Evolutionary conservation across 2,329 filamentous ascomycete genomes (phyloP).

Genomic region (Trichoderma pleuroti): DNA sequence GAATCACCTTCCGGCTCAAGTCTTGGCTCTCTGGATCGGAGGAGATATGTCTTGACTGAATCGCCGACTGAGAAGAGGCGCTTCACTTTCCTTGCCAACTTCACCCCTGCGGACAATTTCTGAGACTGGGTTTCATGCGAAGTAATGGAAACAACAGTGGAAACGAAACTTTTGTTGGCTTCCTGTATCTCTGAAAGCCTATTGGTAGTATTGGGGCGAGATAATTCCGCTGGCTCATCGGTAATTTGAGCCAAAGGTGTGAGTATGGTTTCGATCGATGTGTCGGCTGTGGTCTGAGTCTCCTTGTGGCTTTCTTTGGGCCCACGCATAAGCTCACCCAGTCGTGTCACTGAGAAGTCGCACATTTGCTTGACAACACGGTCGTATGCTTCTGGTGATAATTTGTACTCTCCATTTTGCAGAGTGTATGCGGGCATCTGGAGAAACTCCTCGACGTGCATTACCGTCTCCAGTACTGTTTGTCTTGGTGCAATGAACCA

Average conservation of each 20-base stretch:
- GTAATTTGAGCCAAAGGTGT: not conserved
- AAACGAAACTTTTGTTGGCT: not conserved
- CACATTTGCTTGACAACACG: not conserved
- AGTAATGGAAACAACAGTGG: not conserved
- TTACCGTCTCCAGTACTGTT: not conserved
- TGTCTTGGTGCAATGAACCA: not conserved
- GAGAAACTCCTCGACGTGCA: not conserved
- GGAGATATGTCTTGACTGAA: not conserved
- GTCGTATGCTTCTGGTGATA: not conserved
- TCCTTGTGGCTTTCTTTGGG: not conserved
- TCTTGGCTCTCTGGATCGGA: not conserved
- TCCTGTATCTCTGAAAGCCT: not conserved
- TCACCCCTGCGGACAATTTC: not conserved
- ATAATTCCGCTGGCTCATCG: not conserved
- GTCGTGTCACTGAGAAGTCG: not conserved
- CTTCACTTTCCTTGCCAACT: conserved; percentile 6
- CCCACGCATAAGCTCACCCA: not conserved
- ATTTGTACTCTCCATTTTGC: not conserved
- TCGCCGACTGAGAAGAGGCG: not conserved
- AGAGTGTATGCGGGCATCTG: conserved; percentile 3
- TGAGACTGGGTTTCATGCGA: not conserved
- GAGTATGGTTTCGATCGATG: not conserved
- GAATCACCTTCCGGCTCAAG: not conserved
- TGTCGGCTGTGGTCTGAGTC: not conserved
- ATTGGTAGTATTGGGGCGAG: not conserved